Evolutionary conservation across 139 green algal species (phyloP).

Genomic region (Mychonastes homosphaera): DNA sequence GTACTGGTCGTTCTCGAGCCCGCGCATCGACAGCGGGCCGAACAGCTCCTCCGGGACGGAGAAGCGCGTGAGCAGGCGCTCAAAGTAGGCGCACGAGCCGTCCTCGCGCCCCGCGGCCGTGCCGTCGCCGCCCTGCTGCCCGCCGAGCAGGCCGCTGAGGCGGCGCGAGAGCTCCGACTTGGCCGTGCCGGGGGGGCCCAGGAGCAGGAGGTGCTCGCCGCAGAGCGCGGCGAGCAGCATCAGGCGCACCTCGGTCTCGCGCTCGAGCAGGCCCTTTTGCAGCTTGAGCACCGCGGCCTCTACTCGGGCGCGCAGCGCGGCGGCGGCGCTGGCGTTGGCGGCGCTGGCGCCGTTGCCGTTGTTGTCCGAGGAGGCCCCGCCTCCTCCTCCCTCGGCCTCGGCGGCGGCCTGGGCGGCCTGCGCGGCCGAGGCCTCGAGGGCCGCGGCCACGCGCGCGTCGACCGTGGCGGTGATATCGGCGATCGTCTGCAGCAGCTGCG

Average conservation of each 20-base stretch:
- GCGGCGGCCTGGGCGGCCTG: no score
- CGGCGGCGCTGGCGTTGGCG: background rate
- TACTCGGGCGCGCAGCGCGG: conserved; percentile 40
- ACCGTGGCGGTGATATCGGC: conserved; percentile 37
- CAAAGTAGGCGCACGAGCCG: conserved; percentile 87
- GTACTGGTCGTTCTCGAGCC: conserved; percentile 84
- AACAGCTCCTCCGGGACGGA: conserved; percentile 92
- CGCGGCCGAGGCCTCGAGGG: conserved; percentile 4
- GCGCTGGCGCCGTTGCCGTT: conserved; percentile 5
- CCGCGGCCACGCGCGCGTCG: conserved; percentile 19
- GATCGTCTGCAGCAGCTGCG: conserved; percentile 49
- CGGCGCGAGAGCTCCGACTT: conserved; percentile 80
- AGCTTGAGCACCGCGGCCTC: conserved; percentile 45
- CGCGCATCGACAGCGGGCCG: conserved; percentile 77
- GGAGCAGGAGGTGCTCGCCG: conserved; percentile 84
- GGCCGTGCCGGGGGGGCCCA: conserved; percentile 72
- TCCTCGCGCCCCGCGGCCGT: no score
- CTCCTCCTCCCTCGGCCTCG: no score
- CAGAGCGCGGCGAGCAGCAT: conserved; percentile 77
- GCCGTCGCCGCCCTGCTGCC: no score
- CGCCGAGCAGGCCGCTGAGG: conserved; percentile 44
- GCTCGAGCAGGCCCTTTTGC: conserved; percentile 65
- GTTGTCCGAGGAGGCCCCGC: no score
- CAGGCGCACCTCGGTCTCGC: conserved; percentile 76
- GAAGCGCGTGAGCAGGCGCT: conserved; percentile 89